Base-by-base conservation (phyloP, 2,329 filamentous ascomycete species). In the Geoglossum cookeanum region DNA sequence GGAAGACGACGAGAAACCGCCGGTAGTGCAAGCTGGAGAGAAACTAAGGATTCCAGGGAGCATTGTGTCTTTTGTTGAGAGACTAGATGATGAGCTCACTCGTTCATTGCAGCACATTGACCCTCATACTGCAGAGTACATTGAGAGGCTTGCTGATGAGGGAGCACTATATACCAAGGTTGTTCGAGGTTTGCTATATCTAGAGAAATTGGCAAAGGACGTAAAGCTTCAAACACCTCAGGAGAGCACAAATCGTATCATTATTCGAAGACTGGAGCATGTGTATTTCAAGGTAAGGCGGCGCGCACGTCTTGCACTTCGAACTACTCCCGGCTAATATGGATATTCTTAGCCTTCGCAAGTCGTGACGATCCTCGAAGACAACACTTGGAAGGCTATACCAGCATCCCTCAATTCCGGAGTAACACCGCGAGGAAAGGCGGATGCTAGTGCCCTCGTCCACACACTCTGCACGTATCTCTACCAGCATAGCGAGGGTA, bases 111-210 rank as follows among this genome's bases (percentile, higher is more conserved):
- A 98, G 72, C 87, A 84, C 71, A 96, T 98, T 67, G 92, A 98
- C 69, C 94, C 92, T 58, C 92, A 98, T 73, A 98, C 92, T 45
- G 92, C 92, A 33, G 92, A 98, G 74, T 98, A 98, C 68, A 95
- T 98, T 61, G 92, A 98, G 69, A 82, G 94, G 59, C 75, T 98
- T 59, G 85, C 86, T 57, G 92, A 98, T 65, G 92, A 98, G 75
- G 85, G 84, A 61, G 75, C 84, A 54, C 77, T 98, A 55, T 98
- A 98, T 76, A 89, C 87, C 71, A 85, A 88, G 71, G 87, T 98
- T 69, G 84, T 96, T 68, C 87, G 89, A 61, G 82, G 85, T 52
- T 78, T 89, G 65, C 78, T 95, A 59, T 98, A 98, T 74, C 85
- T 90, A 60, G 92, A 98, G 75, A 77, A 76, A 61, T 75, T 96